phyloP scores from a whole-genome alignment of 345 rosid genomes.

The Lumnitzera racemosa region DNA sequence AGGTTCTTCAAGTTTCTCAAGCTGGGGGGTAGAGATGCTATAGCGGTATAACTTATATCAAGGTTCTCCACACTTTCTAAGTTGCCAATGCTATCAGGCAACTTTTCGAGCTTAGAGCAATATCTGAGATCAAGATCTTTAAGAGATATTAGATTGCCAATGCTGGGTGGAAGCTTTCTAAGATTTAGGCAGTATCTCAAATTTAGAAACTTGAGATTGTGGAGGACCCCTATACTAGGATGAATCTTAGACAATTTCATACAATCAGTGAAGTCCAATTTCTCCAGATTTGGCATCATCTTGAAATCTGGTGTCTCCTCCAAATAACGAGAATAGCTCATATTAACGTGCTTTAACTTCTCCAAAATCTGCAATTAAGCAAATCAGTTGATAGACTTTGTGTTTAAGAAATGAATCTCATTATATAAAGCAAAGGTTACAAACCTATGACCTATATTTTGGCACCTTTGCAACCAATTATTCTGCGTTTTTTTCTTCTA shows the following conservation, averaged over 20 bases:
- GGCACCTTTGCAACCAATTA: too few species aligned
- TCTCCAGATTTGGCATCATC: neutral
- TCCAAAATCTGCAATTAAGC: neutral
- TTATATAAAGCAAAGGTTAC: too few species aligned
- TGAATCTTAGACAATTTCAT: neutral
- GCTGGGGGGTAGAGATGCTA: too few species aligned
- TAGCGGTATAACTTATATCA: too few species aligned
- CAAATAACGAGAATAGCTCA: neutral
- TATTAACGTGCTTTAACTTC: neutral
- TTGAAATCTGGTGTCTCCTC: neutral
- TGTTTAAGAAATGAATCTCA: too few species aligned
- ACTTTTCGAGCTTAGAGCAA: neutral
- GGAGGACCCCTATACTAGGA: neutral
- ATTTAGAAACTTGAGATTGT: neutral
- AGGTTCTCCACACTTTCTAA: too few species aligned
- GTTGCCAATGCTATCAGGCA: neutral
- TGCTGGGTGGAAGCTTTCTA: neutral
- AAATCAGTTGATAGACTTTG: too few species aligned
- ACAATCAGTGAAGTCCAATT: neutral
- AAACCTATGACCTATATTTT: too few species aligned
- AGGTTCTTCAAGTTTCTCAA: too few species aligned
- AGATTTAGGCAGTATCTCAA: neutral
- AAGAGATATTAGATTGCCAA: neutral
- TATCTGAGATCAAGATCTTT: neutral
- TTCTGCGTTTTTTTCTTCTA: too few species aligned